Conservation (phyloP, 768 basidiomycete species). For the Boletus sp. region DNA sequence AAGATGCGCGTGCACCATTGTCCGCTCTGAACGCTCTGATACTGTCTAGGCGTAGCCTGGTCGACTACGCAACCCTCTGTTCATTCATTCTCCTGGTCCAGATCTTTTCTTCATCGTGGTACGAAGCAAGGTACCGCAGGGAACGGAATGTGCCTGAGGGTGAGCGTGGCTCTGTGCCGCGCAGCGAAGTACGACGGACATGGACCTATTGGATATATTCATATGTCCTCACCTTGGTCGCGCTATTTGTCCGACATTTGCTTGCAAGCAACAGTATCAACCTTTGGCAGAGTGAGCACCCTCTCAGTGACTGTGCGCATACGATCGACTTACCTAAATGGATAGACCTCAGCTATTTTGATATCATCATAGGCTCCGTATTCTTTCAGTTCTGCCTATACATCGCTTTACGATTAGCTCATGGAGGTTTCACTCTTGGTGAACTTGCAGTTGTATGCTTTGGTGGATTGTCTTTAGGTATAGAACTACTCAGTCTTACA, state of each 20-base stretch:
- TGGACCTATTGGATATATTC: constrained; percentile 68
- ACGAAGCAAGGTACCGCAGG: constrained; percentile 54
- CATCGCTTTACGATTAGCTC: constrained; percentile 82
- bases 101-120: constrained; percentile 73
- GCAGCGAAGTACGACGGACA: constrained; percentile 62
- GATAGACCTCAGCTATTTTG: constrained; percentile 75
- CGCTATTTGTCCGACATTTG: constrained; percentile 48
- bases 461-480: constrained; percentile 80
- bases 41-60: constrained; percentile 69
- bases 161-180: constrained; percentile 74
- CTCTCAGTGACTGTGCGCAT: not conserved
- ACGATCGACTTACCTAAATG: constrained; percentile 3
- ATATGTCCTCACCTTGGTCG: constrained; percentile 47
- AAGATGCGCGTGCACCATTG: constrained; percentile 39
- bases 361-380: constrained; percentile 66
- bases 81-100: constrained; percentile 79
- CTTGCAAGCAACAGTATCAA: constrained; percentile 43
- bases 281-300: constrained; percentile 70
- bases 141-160: constrained; percentile 51
- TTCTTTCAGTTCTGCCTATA: constrained; percentile 95
- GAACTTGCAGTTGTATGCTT: constrained; percentile 89
- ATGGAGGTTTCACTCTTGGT: constrained; percentile 93
- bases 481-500: constrained; percentile 86
- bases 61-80: constrained; percentile 79
- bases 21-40: constrained; percentile 55